Evolutionary conservation across 208 protist species (phyloP).

Genomic region (Leishmania turanica): DNA sequence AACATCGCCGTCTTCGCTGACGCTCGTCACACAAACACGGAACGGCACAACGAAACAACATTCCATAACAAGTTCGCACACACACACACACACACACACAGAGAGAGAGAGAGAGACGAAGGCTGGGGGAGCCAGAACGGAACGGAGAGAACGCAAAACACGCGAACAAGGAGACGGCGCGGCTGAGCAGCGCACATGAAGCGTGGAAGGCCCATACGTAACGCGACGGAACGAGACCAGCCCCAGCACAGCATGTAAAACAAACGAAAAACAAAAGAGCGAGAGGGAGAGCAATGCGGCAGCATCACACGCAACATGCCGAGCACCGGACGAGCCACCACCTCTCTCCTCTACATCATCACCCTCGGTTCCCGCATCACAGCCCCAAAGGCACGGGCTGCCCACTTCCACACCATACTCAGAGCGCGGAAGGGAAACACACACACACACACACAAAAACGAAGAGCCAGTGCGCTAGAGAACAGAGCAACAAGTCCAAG

Average conservation of each 20-base stretch:
- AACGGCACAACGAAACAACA: too few species aligned
- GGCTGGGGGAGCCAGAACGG: too few species aligned
- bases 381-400: neutral
- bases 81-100: neutral
- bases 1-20: neutral
- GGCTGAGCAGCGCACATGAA: too few species aligned
- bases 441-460: neutral
- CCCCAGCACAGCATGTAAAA: neutral
- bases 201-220: too few species aligned
- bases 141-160: too few species aligned
- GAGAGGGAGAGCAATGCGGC: neutral
- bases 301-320: neutral
- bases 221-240: too few species aligned
- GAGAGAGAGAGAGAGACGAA: neutral
- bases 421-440: neutral
- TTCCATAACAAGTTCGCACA: neutral
- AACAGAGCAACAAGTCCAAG: neutral
- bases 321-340: neutral
- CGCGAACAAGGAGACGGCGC: too few species aligned
- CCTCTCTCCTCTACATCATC: neutral
- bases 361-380: slow-evolving; percentile 1
- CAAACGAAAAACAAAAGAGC: neutral
- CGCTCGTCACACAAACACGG: too few species aligned
- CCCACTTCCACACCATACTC: neutral
- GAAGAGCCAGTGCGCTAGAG: neutral